phyloP scores from a whole-genome alignment of 306 rosid species.

The Crataegus laevigata region DNA sequence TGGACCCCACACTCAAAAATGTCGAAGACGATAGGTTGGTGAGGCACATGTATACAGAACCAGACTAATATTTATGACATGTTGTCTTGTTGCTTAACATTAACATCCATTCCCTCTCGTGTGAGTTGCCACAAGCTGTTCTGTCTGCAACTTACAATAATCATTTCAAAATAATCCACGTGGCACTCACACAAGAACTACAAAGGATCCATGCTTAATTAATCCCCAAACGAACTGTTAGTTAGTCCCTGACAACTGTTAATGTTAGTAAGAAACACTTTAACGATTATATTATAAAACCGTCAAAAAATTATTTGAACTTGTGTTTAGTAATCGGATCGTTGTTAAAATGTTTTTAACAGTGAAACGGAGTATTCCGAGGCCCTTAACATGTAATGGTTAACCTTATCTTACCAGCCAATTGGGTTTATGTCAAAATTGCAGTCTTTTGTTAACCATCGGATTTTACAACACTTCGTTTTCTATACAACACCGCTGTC shows the following conservation, averaged over 20 bases:
- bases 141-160: constrained; percentile 7
- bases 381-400: not conserved
- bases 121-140: constrained; percentile 21
- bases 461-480: constrained; percentile 43
- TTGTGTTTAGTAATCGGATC: not conserved
- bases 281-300: no score
- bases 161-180: constrained; percentile 8
- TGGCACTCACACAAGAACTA: constrained; percentile 32
- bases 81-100: constrained; percentile 23
- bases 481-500: constrained; percentile 31
- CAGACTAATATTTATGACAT: constrained; percentile 17
- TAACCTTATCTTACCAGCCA: constrained; percentile 12
- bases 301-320: not conserved
- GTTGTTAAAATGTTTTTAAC: no score
- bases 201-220: not conserved
- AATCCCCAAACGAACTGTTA: not conserved
- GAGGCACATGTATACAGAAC: constrained; percentile 30
- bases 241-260: not conserved
- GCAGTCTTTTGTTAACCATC: not conserved
- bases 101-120: not conserved
- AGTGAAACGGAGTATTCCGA: not conserved
- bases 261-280: not conserved
- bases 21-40: constrained; percentile 10
- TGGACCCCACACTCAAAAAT: constrained; percentile 5
- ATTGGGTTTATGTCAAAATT: constrained; percentile 1